Evolutionary conservation across 179 eudicot genomes (phyloP).

Genomic region (Beta lomatogona): DNA sequence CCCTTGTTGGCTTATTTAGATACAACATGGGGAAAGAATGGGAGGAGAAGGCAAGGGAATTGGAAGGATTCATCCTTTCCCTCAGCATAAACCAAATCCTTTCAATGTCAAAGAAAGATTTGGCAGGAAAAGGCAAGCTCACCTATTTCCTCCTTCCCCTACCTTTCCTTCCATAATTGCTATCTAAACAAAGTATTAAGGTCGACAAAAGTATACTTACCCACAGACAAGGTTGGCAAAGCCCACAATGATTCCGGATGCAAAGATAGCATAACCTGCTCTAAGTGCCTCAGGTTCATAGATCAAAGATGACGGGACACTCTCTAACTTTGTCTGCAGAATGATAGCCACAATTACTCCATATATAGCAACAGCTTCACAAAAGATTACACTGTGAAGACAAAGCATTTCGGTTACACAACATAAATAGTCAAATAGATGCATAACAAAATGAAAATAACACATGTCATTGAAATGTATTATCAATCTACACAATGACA

Average conservation of each 20-base stretch:
- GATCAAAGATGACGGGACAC: constrained; percentile 69
- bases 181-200: background rate
- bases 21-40: too few relatives aligned
- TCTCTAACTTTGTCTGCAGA: constrained; percentile 93
- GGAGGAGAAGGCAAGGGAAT: too few relatives aligned
- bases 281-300: constrained; percentile 83
- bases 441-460: background rate
- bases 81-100: too few relatives aligned
- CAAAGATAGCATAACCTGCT: constrained; percentile 96
- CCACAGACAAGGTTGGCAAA: constrained; percentile 97
- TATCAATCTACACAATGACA: background rate
- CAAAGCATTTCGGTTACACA: constrained; percentile 4
- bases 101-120: too few relatives aligned
- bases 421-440: background rate
- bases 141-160: too few relatives aligned
- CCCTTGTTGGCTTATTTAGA: too few relatives aligned
- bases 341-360: constrained; percentile 98
- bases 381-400: constrained; percentile 77
- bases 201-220: constrained; percentile 41
- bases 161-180: too few relatives aligned
- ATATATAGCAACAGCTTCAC: constrained; percentile 98
- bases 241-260: constrained; percentile 92
- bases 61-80: too few relatives aligned
- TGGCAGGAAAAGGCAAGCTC: too few relatives aligned
- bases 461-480: background rate